Conservation (phyloP, 495 filamentous ascomycete genomes). For the Hypoxylon crocopeplum region DNA sequence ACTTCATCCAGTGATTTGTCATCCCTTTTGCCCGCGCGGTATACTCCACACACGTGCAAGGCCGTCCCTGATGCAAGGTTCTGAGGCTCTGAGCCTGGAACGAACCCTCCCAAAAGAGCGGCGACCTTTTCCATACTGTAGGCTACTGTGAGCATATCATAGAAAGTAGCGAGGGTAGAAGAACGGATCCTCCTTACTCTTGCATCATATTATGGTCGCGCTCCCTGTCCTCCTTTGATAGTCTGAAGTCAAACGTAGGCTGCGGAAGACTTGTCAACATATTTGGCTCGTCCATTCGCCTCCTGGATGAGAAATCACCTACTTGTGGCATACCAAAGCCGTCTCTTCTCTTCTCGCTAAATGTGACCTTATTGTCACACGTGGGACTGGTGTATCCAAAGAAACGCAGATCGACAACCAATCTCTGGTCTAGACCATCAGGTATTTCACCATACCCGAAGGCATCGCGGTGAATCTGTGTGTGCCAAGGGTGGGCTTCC, state of each 20-base stretch:
- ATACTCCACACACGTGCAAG: slow-evolving; percentile 1
- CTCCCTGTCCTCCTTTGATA: neutral
- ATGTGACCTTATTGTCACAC: neutral
- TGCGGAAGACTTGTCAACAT: neutral
- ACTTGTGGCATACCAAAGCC: slow-evolving; percentile 2
- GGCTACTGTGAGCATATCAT: neutral
- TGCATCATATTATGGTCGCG: slow-evolving; percentile 11
- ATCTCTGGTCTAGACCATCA: neutral
- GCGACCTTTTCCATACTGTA: slow-evolving; percentile 7
- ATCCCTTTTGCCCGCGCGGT: slow-evolving; percentile 5
- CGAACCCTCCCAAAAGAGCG: neutral
- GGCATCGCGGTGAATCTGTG: neutral
- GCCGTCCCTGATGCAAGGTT: neutral
- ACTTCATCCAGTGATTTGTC: neutral
- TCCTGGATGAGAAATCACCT: neutral
- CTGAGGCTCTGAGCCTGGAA: neutral
- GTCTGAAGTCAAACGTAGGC: neutral
- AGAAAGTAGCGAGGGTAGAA: neutral
- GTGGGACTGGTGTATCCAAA: neutral
- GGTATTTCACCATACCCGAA: slow-evolving; percentile 1
- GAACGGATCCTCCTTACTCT: slow-evolving; percentile 5
- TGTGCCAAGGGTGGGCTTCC: slow-evolving; percentile 1
- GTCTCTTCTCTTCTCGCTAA: neutral
- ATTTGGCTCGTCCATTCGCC: neutral
- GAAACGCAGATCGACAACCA: neutral